Conservation (phyloP, 805 yeast species). For the Sugiyamaella americana region DNA sequence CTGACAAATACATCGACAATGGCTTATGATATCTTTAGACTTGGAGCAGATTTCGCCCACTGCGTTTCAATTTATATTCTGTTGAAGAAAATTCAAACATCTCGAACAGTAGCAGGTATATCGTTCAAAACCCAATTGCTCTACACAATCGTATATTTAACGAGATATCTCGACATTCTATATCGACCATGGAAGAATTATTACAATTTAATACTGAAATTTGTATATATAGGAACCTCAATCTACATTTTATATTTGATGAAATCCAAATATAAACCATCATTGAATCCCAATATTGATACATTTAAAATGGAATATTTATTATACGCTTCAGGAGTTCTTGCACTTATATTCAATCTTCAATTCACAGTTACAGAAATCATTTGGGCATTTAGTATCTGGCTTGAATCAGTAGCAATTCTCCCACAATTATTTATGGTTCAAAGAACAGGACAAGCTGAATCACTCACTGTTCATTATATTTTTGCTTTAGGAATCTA, state of each 20-base stretch:
- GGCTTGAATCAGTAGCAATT: slow-evolving; percentile 91
- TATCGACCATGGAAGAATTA: slow-evolving; percentile 39
- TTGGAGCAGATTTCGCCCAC: slow-evolving; percentile 72
- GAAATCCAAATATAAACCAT: slow-evolving; percentile 52
- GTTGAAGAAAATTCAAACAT: slow-evolving; percentile 58
- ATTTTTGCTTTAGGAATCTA: slow-evolving; percentile 90
- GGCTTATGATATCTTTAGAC: slow-evolving; percentile 7
- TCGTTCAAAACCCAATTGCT: slow-evolving; percentile 83
- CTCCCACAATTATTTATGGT: slow-evolving; percentile 88
- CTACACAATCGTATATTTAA: slow-evolving; percentile 64
- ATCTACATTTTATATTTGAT: slow-evolving; percentile 68
- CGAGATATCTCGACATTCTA: slow-evolving; percentile 66
- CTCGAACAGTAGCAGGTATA: slow-evolving; percentile 71
- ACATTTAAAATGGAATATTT: slow-evolving; percentile 72
- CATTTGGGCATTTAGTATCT: slow-evolving; percentile 81
- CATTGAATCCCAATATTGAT: slow-evolving; percentile 56
- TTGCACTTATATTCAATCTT: slow-evolving; percentile 60
- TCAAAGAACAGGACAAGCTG: slow-evolving; percentile 84
- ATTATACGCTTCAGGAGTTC: slow-evolving; percentile 52
- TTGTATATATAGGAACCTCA: slow-evolving; percentile 73
- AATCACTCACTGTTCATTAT: slow-evolving; percentile 82
- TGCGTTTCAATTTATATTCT: slow-evolving; percentile 71
- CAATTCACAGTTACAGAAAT: slow-evolving; percentile 51
- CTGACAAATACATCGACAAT: no score
- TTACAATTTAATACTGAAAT: slow-evolving; percentile 76